These are phyloP conservation scores for Amphibolis antarctica DNA, from an alignment of 106 monocot genomes.

Conservation along the genomic window DNA sequence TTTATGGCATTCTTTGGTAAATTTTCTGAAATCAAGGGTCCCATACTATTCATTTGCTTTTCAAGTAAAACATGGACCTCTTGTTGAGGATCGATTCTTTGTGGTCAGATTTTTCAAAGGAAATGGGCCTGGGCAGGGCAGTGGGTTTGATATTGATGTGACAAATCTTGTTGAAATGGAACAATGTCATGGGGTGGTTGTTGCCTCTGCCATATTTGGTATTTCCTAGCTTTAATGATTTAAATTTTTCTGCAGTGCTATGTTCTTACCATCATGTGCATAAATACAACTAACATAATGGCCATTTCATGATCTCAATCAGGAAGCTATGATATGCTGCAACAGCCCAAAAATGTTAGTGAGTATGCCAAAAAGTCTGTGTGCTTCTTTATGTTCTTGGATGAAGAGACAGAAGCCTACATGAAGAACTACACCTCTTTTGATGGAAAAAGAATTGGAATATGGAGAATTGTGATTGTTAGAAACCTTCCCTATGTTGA, in stretches of 20 bases:
- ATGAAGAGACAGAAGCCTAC: conserved; percentile 24
- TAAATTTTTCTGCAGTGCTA: not conserved
- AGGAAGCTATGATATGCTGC: conserved; percentile 27
- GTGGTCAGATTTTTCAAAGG: conserved; percentile 29
- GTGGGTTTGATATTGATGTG: conserved; percentile 36
- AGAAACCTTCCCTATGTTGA: conserved; percentile 43
- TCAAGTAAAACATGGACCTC: too few relatives aligned
- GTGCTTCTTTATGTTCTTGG: conserved; percentile 30
- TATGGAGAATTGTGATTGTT: conserved; percentile 48
- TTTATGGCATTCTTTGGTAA: conserved; percentile 5
- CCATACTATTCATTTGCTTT: not conserved
- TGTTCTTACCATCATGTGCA: not conserved
- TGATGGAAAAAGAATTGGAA: conserved; percentile 22
- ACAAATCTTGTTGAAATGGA: conserved; percentile 35
- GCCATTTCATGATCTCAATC: not conserved
- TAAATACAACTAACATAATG: not conserved
- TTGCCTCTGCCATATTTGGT: conserved; percentile 48
- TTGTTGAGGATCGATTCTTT: too few relatives aligned
- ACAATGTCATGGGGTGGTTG: conserved; percentile 27
- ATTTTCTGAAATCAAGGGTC: not conserved
- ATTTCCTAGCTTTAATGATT: not conserved
- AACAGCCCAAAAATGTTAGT: conserved; percentile 22
- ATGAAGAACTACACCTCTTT: conserved; percentile 18
- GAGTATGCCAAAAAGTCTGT: conserved; percentile 8
- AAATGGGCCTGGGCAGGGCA: conserved; percentile 21